These are phyloP conservation scores for Vigna radiata DNA, from an alignment of 306 rosid species.

Conservation along the genomic window DNA sequence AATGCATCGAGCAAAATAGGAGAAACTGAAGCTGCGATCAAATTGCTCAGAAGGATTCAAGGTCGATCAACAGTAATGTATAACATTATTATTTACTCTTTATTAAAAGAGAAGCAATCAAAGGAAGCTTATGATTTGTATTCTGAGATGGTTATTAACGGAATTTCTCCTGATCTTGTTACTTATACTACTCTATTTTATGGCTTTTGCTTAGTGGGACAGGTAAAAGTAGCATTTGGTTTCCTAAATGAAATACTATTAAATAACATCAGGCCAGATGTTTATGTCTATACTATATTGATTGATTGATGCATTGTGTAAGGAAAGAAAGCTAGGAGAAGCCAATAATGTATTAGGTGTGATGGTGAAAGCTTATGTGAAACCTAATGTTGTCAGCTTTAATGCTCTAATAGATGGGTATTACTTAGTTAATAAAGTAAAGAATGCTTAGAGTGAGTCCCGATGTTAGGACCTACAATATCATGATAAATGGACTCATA, in stretches of 20 bases:
- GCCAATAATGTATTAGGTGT: not conserved
- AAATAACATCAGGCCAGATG: constrained; percentile 19
- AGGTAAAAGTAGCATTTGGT: too few species aligned
- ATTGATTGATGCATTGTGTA: constrained; percentile 13
- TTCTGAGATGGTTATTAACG: constrained; percentile 25
- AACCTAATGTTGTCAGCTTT: constrained; percentile 30
- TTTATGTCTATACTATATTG: not conserved
- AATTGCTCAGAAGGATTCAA: not conserved
- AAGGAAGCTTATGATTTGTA: constrained; percentile 3
- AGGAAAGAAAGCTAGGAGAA: constrained; percentile 6
- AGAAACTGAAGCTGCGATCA: too few species aligned
- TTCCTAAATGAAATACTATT: constrained; percentile 35
- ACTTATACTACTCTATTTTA: not conserved
- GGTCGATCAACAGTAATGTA: not conserved
- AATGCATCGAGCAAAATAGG: not conserved
- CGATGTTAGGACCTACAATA: too few species aligned
- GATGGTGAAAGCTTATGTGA: not conserved
- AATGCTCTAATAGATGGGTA: constrained; percentile 40
- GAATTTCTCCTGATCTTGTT: constrained; percentile 16
- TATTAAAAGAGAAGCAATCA: constrained; percentile 34
- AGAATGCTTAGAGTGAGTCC: not conserved
- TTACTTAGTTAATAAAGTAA: not conserved
- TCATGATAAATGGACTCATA: too few species aligned
- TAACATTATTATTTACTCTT: not conserved
- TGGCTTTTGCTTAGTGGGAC: constrained; percentile 25